These are phyloP conservation scores for Kwoniella pini DNA, from an alignment of 768 basidiomycete genomes.

Conservation along the genomic window DNA sequence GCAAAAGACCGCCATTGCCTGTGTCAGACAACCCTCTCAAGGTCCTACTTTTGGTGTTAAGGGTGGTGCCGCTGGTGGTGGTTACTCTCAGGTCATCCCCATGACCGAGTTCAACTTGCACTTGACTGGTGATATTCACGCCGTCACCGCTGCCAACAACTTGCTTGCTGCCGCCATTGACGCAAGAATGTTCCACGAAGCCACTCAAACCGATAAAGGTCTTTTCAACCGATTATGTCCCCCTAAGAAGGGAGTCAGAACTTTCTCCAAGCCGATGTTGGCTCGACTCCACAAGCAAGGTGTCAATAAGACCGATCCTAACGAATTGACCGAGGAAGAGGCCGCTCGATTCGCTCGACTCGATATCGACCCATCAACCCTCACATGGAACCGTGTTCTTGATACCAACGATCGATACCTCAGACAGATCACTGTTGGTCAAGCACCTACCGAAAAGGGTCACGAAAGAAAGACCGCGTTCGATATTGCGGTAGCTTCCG, in stretches of 20 bases:
- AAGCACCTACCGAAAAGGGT: slow-evolving; percentile 83
- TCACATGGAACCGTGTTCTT: slow-evolving; percentile 95
- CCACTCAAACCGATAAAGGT: slow-evolving; percentile 91
- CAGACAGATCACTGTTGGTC: slow-evolving; percentile 90
- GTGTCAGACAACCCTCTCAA: slow-evolving; percentile 96
- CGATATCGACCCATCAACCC: slow-evolving; percentile 83
- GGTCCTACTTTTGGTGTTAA: slow-evolving; percentile 99
- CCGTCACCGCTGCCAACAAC: slow-evolving; percentile 96
- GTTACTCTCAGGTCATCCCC: slow-evolving; percentile 97
- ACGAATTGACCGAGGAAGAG: slow-evolving; percentile 89
- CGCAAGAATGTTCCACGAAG: slow-evolving; percentile 96
- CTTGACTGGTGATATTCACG: slow-evolving; percentile 83
- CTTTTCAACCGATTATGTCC: slow-evolving; percentile 91
- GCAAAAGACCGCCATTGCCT: slow-evolving; percentile 88
- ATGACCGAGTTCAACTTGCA: slow-evolving; percentile 98
- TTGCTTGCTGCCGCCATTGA: slow-evolving; percentile 93
- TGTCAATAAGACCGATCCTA: slow-evolving; percentile 89
- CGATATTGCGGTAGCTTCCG: slow-evolving; percentile 95
- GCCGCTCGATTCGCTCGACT: slow-evolving; percentile 84
- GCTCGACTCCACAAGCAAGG: slow-evolving; percentile 93
- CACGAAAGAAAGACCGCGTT: slow-evolving; percentile 86
- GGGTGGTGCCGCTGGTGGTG: slow-evolving; percentile 96
- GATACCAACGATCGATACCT: slow-evolving; percentile 97
- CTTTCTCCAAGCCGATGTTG: slow-evolving; percentile 94
- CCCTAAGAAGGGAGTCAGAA: slow-evolving; percentile 86